Evolutionary conservation across 2,329 filamentous ascomycete species (phyloP), one percentile per base, ranked within the genome.

Genomic region (Pseudogymnoascus sp.): DNA sequence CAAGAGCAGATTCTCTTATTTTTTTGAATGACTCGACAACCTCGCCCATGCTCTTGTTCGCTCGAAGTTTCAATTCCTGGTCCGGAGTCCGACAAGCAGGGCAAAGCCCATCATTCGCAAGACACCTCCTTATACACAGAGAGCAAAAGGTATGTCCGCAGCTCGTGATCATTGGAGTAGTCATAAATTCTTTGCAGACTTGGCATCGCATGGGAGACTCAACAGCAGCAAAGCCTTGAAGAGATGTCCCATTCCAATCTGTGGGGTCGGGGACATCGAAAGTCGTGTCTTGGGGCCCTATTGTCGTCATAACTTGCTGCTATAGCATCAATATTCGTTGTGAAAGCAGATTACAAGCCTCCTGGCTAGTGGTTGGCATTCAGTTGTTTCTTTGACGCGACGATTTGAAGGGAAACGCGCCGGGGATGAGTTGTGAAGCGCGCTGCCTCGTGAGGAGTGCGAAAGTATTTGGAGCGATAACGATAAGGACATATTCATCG

Each of bases 111-210:
- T 97, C 92, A 33, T 84, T 82, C 2, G 88, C 87, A 0, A 99
- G 81, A 64, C 90, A 91, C 65, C 92, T 83, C 31, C 94, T 89
- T 73, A 99, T 97, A 74, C 94, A 99, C 61, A 96, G 78, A 5
- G 93, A 97, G 80, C 94, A 99, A 72, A 99, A 99, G 0, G 94
- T 97, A 73, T 99, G 94, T 61, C 86, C 89, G 77, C 94, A 99
- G 1, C 90, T 90, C 0, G 94, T 99, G 65, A 97, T 88, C 84
- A 99, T 94, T 0, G 94, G 94, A 59, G 92, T 96, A 65, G 86
- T 86, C 78, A 90, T 97, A 76, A 97, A 96, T 74, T 99, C 95
- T 74, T 97, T 97, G 84, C 94, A 99, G 64, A 99, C 90, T 75
- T 97, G 91, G 76, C 94, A 99, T 69, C 94, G 90, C 17, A 99